Evolutionary conservation across 352 stramenopile genomes (phyloP), one percentile per base, ranked within the genome.

Genomic region (Saprolegnia parasitica): DNA sequence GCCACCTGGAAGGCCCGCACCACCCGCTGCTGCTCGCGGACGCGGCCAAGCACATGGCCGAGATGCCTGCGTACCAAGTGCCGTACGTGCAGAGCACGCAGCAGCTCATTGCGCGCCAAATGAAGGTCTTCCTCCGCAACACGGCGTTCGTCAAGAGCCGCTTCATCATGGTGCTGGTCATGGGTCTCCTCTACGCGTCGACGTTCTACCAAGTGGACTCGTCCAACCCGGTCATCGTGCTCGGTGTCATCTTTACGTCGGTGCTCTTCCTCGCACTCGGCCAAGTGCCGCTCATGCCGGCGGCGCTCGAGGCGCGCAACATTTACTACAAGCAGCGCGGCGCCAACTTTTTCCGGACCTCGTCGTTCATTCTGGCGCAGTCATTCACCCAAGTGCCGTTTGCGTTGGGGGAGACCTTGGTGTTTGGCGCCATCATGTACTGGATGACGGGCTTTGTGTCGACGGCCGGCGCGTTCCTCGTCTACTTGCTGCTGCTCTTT

Each of bases 241-340:
- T 91, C 71, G 84, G 85, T 29, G 80, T 93, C 61, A 74, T 95
- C 16, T 95, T 94, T 72, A 77, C 83, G 9, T 72, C 67, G 29
- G 67, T 87, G 42, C 76, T 91, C 35, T 88, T 82, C 55, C 71
- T 80, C 13, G 74, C 72, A 29, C 49, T 90, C 40, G 76, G 77
- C 42, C 71, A 73, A 13, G 79, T 89, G 66, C 37, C 78, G 9
- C 73, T 79, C 40, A 62, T 92, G 32, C 78, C 81, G 18, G 72
- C 76, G 24, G 73, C 88, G 52, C 81, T 88, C 66, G 71, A 83
- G 24, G 63, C 63, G 23, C 70, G 6, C 21, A 60, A 20, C 18
- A n/a, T 76, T 24, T 88, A 77, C 71, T 86, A 86, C 72, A 86
- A 84, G 46, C 81, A 88, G 47, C 55, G 67, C 0, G 73, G 80